These are phyloP conservation scores for Gymnopilus junonius DNA, from an alignment of 768 basidiomycete species.

Conservation along the genomic window DNA sequence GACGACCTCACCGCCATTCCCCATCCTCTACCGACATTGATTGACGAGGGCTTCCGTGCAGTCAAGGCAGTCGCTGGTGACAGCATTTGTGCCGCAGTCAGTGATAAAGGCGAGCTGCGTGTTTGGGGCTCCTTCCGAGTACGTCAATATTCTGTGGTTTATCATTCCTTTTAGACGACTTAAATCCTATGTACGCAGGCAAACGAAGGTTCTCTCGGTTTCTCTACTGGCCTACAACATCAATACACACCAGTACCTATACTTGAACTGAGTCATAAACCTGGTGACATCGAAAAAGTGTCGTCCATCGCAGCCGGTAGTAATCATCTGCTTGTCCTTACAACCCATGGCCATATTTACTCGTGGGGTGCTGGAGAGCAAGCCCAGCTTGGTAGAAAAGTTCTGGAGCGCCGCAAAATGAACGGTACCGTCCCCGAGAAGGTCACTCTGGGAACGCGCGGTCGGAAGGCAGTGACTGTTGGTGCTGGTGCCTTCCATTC, in stretches of 20 bases:
- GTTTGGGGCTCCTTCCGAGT: constrained; percentile 94
- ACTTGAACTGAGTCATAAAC: constrained; percentile 61
- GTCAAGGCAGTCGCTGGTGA: constrained; percentile 86
- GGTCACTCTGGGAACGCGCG: constrained; percentile 72
- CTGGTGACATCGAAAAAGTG: constrained; percentile 72
- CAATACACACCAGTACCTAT: constrained; percentile 71
- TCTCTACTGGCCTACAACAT: constrained; percentile 65
- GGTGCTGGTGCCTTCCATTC: constrained; percentile 88
- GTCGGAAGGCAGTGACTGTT: constrained; percentile 61
- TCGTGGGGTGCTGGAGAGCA: constrained; percentile 93
- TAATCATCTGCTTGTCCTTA: constrained; percentile 90
- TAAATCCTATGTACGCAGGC: constrained; percentile 44
- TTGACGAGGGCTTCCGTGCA: constrained; percentile 83
- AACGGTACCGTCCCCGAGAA: constrained; percentile 90
- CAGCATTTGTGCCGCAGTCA: constrained; percentile 85
- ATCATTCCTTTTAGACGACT: constrained; percentile 8
- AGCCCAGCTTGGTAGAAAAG: constrained; percentile 88
- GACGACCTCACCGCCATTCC: constrained; percentile 61
- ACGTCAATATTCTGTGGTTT: constrained; percentile 29
- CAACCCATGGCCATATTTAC: constrained; percentile 85
- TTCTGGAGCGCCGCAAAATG: constrained; percentile 86
- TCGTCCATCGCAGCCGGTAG: constrained; percentile 78
- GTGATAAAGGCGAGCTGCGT: constrained; percentile 76
- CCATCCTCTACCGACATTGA: constrained; percentile 67
- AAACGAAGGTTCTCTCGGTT: constrained; percentile 85